Evolutionary conservation across 1,139 yeast species (phyloP), one percentile per base, ranked within the genome.

Genomic region (Geotrichum candidum): DNA sequence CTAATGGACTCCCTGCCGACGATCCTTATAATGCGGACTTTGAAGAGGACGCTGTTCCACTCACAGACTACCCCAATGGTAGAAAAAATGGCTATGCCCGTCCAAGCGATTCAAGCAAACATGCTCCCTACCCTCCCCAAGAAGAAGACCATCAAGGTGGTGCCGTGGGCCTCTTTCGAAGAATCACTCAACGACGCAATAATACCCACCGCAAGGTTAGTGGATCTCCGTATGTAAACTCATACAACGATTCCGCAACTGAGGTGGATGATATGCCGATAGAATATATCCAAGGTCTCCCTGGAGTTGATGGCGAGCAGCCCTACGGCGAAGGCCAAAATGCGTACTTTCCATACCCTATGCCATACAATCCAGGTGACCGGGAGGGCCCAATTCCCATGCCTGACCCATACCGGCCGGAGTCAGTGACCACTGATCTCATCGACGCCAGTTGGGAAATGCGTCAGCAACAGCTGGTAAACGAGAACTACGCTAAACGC

Each of bases 401-500:
- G 53, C 62, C 62, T 4, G 61, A 62, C 18, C 63, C 62, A 13
- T 50, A 59, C 23, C 51, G 57, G 45, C 57, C 57, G 2, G 29
- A 9, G 6, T 46, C 53, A 18, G 50, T 41, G 2, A 48, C 45
- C 25, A 55, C 57, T 29, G 61, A 57, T n/a, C 65, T 62, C 22
- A 62, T 67, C 27, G 57, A 64, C 38, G 71, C 69, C 51, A 57
- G 62, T 27, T 62, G 63, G 25, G 54, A 57, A 3, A 54, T 64
- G 33, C 64, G 64, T 46, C 63, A 64, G 33, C 76, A 78, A 82
- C 76, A 74, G 72, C 78, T 69, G 71, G 78, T 74, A 71, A 76
- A 71, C 31, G 74, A 65, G 84, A 86, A 68, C 80, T 89, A 51
- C 86, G 90, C 68, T 90, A 84, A 83, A 65, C 79, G 81, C 67